Conservation (phyloP, 345 rosid species). For the Arabidopsis suecica region DNA sequence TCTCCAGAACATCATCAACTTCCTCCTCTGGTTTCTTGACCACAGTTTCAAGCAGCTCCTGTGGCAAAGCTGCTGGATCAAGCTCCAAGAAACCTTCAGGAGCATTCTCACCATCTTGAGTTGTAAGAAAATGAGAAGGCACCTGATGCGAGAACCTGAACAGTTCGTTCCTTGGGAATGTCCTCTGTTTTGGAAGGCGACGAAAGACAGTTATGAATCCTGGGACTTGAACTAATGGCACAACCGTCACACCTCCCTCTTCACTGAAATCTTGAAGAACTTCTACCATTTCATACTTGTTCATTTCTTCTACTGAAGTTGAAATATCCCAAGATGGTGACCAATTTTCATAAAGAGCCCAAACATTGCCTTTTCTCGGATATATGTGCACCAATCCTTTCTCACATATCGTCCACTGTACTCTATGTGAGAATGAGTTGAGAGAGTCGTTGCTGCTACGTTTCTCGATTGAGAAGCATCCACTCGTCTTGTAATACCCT, state of each 20-base stretch:
- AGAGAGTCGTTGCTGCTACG: neutral
- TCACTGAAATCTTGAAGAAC: conserved; percentile 59
- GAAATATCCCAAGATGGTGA: conserved; percentile 56
- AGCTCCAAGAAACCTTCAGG: conserved; percentile 66
- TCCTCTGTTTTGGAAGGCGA: conserved; percentile 39
- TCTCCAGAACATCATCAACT: neutral
- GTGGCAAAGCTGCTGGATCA: conserved; percentile 74
- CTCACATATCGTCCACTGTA: neutral
- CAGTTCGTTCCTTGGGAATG: conserved; percentile 60
- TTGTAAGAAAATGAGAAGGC: conserved; percentile 58
- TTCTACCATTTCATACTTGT: conserved; percentile 69
- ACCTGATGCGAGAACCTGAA: conserved; percentile 77
- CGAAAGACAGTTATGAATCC: conserved; percentile 62
- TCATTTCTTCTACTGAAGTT: conserved; percentile 55
- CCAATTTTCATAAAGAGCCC: conserved; percentile 64
- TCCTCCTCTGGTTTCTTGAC: neutral
- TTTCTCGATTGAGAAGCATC: neutral
- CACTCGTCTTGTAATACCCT: neutral
- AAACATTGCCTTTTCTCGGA: neutral
- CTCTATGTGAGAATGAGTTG: neutral
- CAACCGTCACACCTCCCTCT: conserved; percentile 53
- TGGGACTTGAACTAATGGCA: conserved; percentile 58
- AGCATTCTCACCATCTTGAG: conserved; percentile 58
- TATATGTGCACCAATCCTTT: neutral
- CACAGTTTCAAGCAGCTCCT: conserved; percentile 54